phyloP scores from a whole-genome alignment of 768 basidiomycete genomes.

The Hygrophorus russula region DNA sequence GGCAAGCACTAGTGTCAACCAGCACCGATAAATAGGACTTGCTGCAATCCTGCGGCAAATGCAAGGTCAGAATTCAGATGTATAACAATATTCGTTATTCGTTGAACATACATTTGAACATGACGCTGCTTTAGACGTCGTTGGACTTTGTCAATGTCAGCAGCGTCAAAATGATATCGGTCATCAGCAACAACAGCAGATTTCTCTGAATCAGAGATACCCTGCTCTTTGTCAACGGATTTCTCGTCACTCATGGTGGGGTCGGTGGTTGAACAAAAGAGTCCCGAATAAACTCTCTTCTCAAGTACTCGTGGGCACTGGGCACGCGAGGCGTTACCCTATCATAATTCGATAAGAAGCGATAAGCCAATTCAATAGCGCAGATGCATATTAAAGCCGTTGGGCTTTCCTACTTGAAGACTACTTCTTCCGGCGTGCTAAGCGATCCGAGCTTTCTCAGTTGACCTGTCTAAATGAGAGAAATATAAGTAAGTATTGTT shows the following conservation, averaged over 20 bases:
- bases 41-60: conserved; percentile 46
- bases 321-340: too few relatives aligned
- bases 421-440: too few relatives aligned
- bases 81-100: background rate
- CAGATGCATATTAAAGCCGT: too few relatives aligned
- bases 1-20: background rate
- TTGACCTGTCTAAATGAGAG: too few relatives aligned
- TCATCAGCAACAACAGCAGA: background rate
- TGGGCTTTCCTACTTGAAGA: too few relatives aligned
- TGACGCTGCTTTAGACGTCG: conserved; percentile 66
- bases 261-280: too few relatives aligned
- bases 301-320: too few relatives aligned
- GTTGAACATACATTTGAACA: conserved; percentile 55
- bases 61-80: background rate
- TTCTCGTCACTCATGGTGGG: background rate
- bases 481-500: too few relatives aligned
- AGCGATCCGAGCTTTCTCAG: too few relatives aligned
- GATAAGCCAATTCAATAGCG: too few relatives aligned
- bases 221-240: background rate
- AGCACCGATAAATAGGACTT: conserved; percentile 12
- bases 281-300: too few relatives aligned
- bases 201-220: background rate
- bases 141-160: conserved; percentile 61
- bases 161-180: conserved; percentile 40
- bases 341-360: too few relatives aligned